phyloP scores from a whole-genome alignment of 768 basidiomycete species.

The Crassisporium funariophilum region DNA sequence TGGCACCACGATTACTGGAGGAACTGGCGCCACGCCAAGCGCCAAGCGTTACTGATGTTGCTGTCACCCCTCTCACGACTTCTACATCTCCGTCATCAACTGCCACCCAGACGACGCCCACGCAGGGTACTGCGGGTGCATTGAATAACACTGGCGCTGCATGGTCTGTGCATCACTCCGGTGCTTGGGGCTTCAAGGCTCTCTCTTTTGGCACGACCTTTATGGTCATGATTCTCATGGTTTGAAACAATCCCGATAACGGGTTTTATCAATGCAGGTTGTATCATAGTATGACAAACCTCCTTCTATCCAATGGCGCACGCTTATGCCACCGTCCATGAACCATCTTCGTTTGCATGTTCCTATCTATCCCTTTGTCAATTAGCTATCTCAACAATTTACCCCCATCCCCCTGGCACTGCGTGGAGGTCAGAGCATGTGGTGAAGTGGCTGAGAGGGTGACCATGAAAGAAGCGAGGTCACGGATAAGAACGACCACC shows the following conservation, averaged over 20 bases:
- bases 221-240: constrained; percentile 18
- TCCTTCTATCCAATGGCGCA: background rate
- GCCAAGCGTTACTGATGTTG: constrained; percentile 11
- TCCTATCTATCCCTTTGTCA: too few species aligned
- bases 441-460: too few species aligned
- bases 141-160: constrained; percentile 29
- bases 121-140: constrained; percentile 11
- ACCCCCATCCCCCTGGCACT: too few species aligned
- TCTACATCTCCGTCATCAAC: constrained; percentile 19
- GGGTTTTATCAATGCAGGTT: too few species aligned
- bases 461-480: too few species aligned
- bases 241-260: constrained; percentile 10
- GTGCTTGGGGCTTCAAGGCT: constrained; percentile 7
- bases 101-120: constrained; percentile 9
- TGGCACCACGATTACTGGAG: constrained; percentile 32
- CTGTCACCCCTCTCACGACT: constrained; percentile 11
- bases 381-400: too few species aligned
- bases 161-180: constrained; percentile 21
- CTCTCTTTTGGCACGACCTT: constrained; percentile 19
- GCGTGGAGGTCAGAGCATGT: too few species aligned
- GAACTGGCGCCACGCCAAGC: background rate
- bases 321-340: too few species aligned
- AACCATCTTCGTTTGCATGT: too few species aligned
- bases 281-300: too few species aligned
- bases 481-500: too few species aligned